These are phyloP conservation scores for Glaciozyma martinii DNA, from an alignment of 768 basidiomycete genomes.

Conservation along the genomic window DNA sequence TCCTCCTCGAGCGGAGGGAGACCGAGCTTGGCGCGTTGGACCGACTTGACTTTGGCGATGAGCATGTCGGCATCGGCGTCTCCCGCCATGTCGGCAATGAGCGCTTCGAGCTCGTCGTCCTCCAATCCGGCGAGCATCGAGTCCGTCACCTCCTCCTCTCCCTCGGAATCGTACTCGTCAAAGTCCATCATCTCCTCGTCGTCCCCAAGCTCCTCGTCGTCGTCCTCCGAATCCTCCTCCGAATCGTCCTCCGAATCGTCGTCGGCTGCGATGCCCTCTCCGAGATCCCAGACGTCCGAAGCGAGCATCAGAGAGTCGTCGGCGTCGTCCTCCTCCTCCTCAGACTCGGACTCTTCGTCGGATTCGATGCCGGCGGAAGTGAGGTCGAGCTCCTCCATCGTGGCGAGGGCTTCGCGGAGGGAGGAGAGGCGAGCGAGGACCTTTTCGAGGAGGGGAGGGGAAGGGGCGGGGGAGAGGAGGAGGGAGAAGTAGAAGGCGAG, in stretches of 20 bases:
- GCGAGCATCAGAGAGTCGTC: constrained; percentile 27
- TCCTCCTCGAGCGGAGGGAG: neutral
- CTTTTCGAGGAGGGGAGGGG: constrained; percentile 44
- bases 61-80: neutral
- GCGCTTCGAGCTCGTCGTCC: constrained; percentile 46
- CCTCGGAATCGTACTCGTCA: constrained; percentile 48
- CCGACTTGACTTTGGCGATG: neutral
- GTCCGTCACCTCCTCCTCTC: constrained; percentile 39
- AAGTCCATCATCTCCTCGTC: constrained; percentile 29
- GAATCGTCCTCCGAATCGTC: constrained; percentile 25
- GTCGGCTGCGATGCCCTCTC: constrained; percentile 43
- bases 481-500: constrained; percentile 89
- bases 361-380: constrained; percentile 40
- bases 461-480: constrained; percentile 57
- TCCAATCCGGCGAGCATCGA: constrained; percentile 40
- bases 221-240: constrained; percentile 13
- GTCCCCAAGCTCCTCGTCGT: constrained; percentile 17
- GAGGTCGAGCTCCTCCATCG: constrained; percentile 78
- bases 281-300: constrained; percentile 31
- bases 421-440: constrained; percentile 55
- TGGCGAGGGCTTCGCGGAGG: constrained; percentile 61
- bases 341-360: constrained; percentile 43
- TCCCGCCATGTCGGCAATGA: neutral
- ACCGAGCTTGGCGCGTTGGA: neutral
- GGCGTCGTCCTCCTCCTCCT: constrained; percentile 34